phyloP scores from a whole-genome alignment of 305 asterid species.

The Fraxinus sp. region DNA sequence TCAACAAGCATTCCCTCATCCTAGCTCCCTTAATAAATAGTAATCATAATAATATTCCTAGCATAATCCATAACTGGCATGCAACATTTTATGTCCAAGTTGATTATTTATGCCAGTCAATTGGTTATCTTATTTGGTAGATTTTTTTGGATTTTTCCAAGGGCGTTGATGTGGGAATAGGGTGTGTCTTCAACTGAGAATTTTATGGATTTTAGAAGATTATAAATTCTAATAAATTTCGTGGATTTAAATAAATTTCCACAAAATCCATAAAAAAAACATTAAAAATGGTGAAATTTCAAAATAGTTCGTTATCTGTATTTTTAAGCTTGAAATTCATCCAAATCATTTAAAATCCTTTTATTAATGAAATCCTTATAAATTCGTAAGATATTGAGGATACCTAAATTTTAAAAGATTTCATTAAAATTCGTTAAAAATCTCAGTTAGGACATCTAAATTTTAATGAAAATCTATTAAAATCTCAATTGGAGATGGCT shows the following conservation, averaged over 20 bases:
- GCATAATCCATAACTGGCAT: neutral
- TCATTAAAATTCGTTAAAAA: too few relatives aligned
- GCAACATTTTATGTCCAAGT: neutral
- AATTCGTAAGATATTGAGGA: neutral
- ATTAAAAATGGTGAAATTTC: neutral
- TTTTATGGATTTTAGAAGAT: neutral
- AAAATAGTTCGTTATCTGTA: neutral
- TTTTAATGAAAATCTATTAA: neutral
- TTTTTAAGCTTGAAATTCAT: neutral
- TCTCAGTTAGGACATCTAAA: neutral
- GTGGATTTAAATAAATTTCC: neutral
- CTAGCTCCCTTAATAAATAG: neutral
- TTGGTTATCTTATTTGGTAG: neutral
- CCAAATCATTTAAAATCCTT: neutral
- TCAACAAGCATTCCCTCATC: neutral
- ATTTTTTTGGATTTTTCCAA: neutral
- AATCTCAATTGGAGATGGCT: neutral
- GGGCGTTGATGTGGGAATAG: neutral
- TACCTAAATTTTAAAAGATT: too few relatives aligned
- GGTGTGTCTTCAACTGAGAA: neutral
- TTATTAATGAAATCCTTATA: neutral
- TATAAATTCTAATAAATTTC: neutral
- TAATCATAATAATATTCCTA: neutral
- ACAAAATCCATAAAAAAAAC: neutral
- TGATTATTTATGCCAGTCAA: neutral